Base-by-base conservation (phyloP, 495 filamentous ascomycete species). In the Penicillium macrosclerotiorum region DNA sequence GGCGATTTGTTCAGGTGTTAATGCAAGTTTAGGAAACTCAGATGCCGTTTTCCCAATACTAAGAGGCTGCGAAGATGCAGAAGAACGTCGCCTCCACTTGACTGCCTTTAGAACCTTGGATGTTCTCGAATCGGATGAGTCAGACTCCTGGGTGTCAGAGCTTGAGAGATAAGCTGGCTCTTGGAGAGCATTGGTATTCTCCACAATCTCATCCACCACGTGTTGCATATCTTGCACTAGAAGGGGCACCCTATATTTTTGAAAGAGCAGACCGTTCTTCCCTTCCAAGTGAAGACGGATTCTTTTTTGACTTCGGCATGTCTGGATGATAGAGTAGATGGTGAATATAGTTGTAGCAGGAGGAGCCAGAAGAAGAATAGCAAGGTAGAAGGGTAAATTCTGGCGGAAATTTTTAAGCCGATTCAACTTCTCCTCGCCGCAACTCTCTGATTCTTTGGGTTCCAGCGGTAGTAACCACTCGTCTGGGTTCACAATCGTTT, bases 221-320 rank as follows among this genome's bases (percentile, higher is more conserved):
- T 77, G 77, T 35, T 82, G 82, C 11, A 89, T 74, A 47, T 85
- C 81, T 34, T 85, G 79, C 49, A 90, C 78, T 54, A 90, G 77
- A 8, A 93, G 67, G 13, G 89, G 88, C 8, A 93, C 75, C 13
- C 84, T 75, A 59, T 95, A 96, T 34, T 76, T 76, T 23, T 78
- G 73, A 16, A 80, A 70, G 31, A 80, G 69, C 19, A 84, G 74
- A 6, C 80, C 83, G 3, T 81, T 79, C 24, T 83, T 76, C 8
- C 89, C 89, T 22, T 73, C 70, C 38, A 88, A 83, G 60, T 97
- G 90, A 3, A 88, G 67, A 13, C 75, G 76, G 29, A 95, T 90
- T 40, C 93, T 78, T 42, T 81, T 72, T 12, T 71, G 70, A 59
- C 87, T 93, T 45, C 82, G 77, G 41, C 83, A 64, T 5, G 82